phyloP scores from a whole-genome alignment of 768 basidiomycete species.

The Asterophora lycoperdoides region DNA sequence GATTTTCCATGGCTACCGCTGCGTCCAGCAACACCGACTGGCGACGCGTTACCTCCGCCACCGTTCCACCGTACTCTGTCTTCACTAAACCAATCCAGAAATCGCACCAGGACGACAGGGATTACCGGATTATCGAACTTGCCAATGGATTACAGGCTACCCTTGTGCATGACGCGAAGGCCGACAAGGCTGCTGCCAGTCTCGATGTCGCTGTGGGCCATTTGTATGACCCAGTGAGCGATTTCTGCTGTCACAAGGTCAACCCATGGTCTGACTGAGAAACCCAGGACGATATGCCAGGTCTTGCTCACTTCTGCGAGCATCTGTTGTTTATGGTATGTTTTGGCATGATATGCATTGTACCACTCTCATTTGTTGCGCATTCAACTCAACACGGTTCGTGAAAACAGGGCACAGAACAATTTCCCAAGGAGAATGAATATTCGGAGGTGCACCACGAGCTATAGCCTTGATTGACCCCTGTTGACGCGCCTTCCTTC shows the following conservation, averaged over 20 bases:
- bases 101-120: constrained; percentile 73
- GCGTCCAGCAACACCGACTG: constrained; percentile 24
- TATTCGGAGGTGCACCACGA: constrained; percentile 67
- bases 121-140: constrained; percentile 79
- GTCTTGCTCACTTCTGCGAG: constrained; percentile 93
- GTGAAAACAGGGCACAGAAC: constrained; percentile 61
- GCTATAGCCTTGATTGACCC: constrained; percentile 3
- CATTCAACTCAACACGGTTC: background rate
- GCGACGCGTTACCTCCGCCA: constrained; percentile 27
- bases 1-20: constrained; percentile 18
- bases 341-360: constrained; percentile 1
- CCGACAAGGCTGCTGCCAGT: constrained; percentile 94
- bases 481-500: background rate
- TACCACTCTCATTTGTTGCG: background rate
- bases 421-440: constrained; percentile 90
- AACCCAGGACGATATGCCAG: constrained; percentile 78
- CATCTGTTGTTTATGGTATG: constrained; percentile 93
- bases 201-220: constrained; percentile 95
- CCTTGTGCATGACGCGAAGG: constrained; percentile 75
- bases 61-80: constrained; percentile 43
- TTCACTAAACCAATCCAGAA: constrained; percentile 62
- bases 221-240: constrained; percentile 81
- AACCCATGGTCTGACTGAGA: constrained; percentile 2
- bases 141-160: constrained; percentile 86
- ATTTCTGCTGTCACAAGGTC: background rate